Base-by-base conservation (phyloP, 164 flowering plant species). In the Annona cherimola region DNA sequence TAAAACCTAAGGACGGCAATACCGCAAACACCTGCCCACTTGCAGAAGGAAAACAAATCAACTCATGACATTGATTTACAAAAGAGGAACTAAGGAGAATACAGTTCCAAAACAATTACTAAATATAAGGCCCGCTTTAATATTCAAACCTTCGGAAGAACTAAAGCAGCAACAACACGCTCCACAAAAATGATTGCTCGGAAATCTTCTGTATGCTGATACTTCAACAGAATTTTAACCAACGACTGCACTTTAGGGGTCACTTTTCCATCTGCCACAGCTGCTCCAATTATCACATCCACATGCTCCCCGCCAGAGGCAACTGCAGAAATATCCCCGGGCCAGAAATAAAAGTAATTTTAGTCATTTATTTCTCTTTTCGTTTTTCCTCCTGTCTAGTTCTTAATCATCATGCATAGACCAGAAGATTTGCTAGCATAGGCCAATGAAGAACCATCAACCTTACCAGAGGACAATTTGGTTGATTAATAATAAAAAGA, bases 251-350 rank as follows among this genome's bases (percentile, higher is more conserved):
- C 98, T 77, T 93, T 96, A 45, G 99, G 99, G 5, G 99, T 96
- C 80, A 96, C 98, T 80, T 91, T 92, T 74, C 98, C 99, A 86
- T 96, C 99, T 70, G 99, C 99, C 59, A 96, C 99, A 73, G 99
- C 99, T 74, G 96, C 97, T 67, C 99, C 99, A 63, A 90, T 93
- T 77, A 90, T 77, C 77, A 73, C 94, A 85, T 96, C 98, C 75
- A 96, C 96, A 76, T 93, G 99, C 85, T 96, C 99, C 69, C 99
- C 99, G 77, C 97, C 99, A 86, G 98, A 93, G 69, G 86, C 99
- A 76, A 86, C 99, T 93, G 69, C 26, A 45, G 39, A 72, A 3
- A 26, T 20, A 46, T 60, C 40, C 62, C 26, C 35, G 66, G 9
- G 68, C 20, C 46, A 73, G 54, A 61, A 2, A 69, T 5, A 63